Conservation (phyloP, 192 early-diverging fungal species). For the Coemansia sp. region DNA sequence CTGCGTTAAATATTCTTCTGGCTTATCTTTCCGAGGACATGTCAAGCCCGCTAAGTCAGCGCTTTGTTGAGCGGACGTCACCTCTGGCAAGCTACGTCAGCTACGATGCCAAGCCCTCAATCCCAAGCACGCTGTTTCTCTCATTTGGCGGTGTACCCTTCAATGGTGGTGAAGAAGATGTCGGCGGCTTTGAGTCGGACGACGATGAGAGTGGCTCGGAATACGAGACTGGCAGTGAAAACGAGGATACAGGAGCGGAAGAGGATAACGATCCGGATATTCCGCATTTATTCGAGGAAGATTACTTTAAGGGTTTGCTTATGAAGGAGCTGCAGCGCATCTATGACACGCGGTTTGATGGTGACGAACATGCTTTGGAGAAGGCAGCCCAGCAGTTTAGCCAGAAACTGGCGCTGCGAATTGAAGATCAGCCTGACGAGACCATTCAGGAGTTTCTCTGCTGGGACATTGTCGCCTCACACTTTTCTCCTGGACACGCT, state of each 20-base stretch:
- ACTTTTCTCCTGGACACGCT: constrained; percentile 22
- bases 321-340: constrained; percentile 60
- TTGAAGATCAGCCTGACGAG: constrained; percentile 35
- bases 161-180: constrained; percentile 14
- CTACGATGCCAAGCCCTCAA: constrained; percentile 56
- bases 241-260: not conserved
- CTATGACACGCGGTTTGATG: constrained; percentile 35
- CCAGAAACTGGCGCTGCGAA: constrained; percentile 24
- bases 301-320: constrained; percentile 59
- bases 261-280: constrained; percentile 27
- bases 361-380: constrained; percentile 25
- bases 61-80: constrained; percentile 69
- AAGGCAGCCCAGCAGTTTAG: constrained; percentile 24
- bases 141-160: constrained; percentile 65
- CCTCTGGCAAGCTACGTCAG: constrained; percentile 66
- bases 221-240: constrained; percentile 1
- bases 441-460: constrained; percentile 21
- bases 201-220: constrained; percentile 10
- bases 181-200: constrained; percentile 19
- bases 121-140: constrained; percentile 61
- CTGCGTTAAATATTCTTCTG: constrained; percentile 70
- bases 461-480: constrained; percentile 38
- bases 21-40: constrained; percentile 69
- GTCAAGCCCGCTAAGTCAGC: constrained; percentile 70
- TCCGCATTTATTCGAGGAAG: constrained; percentile 61